These are phyloP conservation scores for Pisolithus tinctorius DNA, from an alignment of 768 basidiomycete species.

Conservation along the genomic window DNA sequence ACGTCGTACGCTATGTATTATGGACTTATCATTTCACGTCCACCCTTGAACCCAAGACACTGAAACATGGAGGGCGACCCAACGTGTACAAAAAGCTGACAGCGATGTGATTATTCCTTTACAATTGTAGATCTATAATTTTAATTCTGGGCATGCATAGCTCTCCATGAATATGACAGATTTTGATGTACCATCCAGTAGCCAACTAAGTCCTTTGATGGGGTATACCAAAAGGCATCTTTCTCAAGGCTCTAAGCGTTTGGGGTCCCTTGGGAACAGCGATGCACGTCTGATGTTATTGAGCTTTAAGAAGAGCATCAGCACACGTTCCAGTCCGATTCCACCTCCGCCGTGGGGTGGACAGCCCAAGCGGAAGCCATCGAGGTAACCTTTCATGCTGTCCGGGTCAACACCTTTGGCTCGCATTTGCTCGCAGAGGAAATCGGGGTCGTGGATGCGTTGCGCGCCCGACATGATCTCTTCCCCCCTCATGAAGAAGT, in stretches of 20 bases:
- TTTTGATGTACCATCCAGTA: background rate
- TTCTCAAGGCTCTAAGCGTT: constrained; percentile 76
- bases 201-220: background rate
- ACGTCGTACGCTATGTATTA: constrained; percentile 13
- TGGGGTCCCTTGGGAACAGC: constrained; percentile 96
- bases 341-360: constrained; percentile 97
- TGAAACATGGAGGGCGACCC: background rate
- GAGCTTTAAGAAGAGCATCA: constrained; percentile 97
- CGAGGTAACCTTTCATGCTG: constrained; percentile 87
- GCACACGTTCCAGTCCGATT: constrained; percentile 88
- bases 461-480: constrained; percentile 98
- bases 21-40: constrained; percentile 15
- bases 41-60: constrained; percentile 15
- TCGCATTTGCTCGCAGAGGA: constrained; percentile 82
- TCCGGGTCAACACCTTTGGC: constrained; percentile 84
- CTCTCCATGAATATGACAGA: background rate
- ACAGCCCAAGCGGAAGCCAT: constrained; percentile 92
- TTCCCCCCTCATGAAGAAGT: constrained; percentile 99
- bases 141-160: background rate
- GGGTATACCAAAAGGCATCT: background rate
- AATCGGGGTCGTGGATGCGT: constrained; percentile 85
- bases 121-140: constrained; percentile 16
- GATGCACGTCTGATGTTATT: constrained; percentile 92
- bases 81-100: background rate
- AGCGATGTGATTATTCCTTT: background rate